Conservation (phyloP, 805 yeast species). For the Candida fluviatilis region DNA sequence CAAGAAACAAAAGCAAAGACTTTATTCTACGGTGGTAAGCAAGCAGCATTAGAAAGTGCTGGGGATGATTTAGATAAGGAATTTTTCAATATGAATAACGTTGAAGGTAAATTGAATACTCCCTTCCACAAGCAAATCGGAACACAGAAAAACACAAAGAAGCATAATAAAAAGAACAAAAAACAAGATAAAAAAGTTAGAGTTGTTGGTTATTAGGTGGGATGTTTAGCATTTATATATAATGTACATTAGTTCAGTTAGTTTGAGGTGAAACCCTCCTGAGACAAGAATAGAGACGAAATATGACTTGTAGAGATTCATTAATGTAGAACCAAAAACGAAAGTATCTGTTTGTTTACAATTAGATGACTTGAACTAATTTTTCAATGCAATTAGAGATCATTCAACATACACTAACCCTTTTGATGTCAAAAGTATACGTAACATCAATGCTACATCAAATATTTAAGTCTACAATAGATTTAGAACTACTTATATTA, state of each 20-base stretch:
- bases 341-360: too few species aligned
- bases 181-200: slow-evolving; percentile 49
- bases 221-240: slow-evolving; percentile 2
- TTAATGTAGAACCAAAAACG: too few species aligned
- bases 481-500: background rate
- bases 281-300: too few species aligned
- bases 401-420: too few species aligned
- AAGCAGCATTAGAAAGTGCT: slow-evolving; percentile 72
- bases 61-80: slow-evolving; percentile 83
- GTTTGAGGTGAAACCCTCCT: too few species aligned
- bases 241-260: background rate
- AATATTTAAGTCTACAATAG: too few species aligned
- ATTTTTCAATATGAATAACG: slow-evolving; percentile 67
- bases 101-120: slow-evolving; percentile 56
- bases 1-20: slow-evolving; percentile 36
- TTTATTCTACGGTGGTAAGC: slow-evolving; percentile 71
- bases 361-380: too few species aligned
- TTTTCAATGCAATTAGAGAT: too few species aligned
- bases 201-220: slow-evolving; percentile 20
- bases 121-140: slow-evolving; percentile 66
- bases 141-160: slow-evolving; percentile 38
- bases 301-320: too few species aligned
- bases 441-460: too few species aligned
- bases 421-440: too few species aligned
- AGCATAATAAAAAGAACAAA: slow-evolving; percentile 75